Evolutionary conservation across 2,329 filamentous ascomycete species (phyloP), one percentile per base, ranked within the genome.

Genomic region (Colletotrichum melonis): DNA sequence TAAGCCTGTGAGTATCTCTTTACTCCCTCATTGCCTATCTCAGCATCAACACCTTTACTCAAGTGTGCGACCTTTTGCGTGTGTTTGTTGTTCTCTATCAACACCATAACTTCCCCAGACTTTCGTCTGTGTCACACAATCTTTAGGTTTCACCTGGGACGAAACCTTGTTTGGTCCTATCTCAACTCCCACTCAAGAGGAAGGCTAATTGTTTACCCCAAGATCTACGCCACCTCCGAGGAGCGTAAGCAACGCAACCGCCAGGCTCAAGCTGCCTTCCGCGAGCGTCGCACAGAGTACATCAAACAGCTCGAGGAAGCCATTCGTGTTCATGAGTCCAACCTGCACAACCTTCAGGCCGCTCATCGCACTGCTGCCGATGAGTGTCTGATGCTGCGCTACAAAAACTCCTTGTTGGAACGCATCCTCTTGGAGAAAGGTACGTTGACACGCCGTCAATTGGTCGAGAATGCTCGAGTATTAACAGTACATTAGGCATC

Each of bases 221-320:
- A 98, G 96, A 98, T 98, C 76, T 99, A 99, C 88, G 97, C 97
- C 67, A 99, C 97, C 46, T 98, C 97, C 12, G 97, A 99, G 84
- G 97, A 99, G 85, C 92, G 97, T 80, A 98, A 99, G 87, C 97
- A 98, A 85, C 92, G 97, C 76, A 99, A 99, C 82, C 89, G 97
- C 78, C 97, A 98, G 86, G 97, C 97, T 60, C 97, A 99, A 85
- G 97, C 97, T 68, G 97, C 97, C 71, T 99, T 99, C 80, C 93
- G 97, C 78, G 97, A 99, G 85, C 93, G 97, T 77, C 92, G 97
- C 72, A 98, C 96, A 68, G 97, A 99, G 87, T 99, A 99, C 84
- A 99, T 99, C 86, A 98, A 98, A 86, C 97, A 99, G 84, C 90
- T 99, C 30, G 97, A 99, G 85, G 95, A 96, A 78, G 97, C 95